A percentile compares a stretch with the other conserved stretches of the same genome.
Evolutionary conservation across 1,284 basidiomycete genomes (phyloP).

Genomic region (Heterobasidion occidentale): DNA sequence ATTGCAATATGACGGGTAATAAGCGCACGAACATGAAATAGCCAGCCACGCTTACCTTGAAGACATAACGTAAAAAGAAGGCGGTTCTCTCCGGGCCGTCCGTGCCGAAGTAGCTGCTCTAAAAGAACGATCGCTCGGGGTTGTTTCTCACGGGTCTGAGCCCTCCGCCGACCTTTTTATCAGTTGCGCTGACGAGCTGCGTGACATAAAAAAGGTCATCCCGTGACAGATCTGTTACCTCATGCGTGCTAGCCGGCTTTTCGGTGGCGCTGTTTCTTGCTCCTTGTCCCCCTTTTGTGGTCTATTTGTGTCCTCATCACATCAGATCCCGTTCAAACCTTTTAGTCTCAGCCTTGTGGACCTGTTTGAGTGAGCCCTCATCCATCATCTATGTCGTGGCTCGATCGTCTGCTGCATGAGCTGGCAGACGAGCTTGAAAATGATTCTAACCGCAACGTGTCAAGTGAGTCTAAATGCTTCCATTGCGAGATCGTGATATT

Average conservation of each 20-base stretch:
- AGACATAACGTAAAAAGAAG: conserved; percentile 47
- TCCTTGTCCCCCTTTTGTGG: conserved; percentile 6
- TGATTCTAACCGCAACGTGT: not conserved
- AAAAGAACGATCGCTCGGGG: conserved; percentile 26
- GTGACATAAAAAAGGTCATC: conserved; percentile 31
- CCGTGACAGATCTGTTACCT: conserved; percentile 21
- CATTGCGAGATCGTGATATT: not conserved
- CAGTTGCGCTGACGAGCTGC: conserved; percentile 19
- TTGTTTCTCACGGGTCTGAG: conserved; percentile 29
- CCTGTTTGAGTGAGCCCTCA: not conserved
- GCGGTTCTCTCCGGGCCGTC: conserved; percentile 28
- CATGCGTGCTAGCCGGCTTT: conserved; percentile 10
- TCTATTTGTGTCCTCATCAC: conserved; percentile 2
- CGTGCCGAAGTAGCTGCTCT: conserved; percentile 23
- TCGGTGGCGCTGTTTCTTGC: conserved; percentile 8
- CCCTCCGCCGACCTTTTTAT: conserved; percentile 30
- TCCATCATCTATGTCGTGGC: not conserved
- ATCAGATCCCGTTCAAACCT: not conserved
- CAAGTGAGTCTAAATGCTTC: conserved; percentile 1
- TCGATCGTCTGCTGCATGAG: not conserved
- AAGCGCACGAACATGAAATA: not conserved
- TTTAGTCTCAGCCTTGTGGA: too few species aligned
- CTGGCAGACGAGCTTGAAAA: not conserved
- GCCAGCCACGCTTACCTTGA: conserved; percentile 41
- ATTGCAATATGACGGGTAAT: too few species aligned